phyloP scores from a whole-genome alignment of 768 basidiomycete species.

The Ramaria sp. region DNA sequence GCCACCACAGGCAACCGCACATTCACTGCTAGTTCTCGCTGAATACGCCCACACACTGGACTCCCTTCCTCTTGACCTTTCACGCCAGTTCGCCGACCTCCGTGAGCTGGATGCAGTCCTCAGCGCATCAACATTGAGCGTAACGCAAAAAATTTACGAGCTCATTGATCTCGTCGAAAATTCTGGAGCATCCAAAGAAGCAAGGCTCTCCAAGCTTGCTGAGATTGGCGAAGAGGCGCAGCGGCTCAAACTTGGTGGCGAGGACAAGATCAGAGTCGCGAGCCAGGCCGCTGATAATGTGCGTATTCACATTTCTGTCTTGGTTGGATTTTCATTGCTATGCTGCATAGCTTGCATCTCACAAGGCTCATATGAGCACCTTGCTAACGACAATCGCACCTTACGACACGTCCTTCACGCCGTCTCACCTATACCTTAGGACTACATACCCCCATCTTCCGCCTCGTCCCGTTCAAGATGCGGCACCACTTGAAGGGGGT shows the following conservation, averaged over 20 bases:
- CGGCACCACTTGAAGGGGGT: conserved; percentile 42
- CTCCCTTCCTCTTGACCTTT: conserved; percentile 87
- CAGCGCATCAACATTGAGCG: conserved; percentile 71
- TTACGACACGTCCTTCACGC: conserved; percentile 40
- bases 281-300: conserved; percentile 86
- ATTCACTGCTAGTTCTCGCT: conserved; percentile 58
- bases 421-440: conserved; percentile 42
- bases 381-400: conserved; percentile 46
- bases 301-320: conserved; percentile 43
- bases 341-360: neutral
- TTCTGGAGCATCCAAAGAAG: conserved; percentile 44
- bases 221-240: conserved; percentile 93
- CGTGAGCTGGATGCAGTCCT: conserved; percentile 98
- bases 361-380: conserved; percentile 20
- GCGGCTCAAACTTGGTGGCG: conserved; percentile 85
- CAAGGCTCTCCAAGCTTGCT: conserved; percentile 76
- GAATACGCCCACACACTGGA: conserved; percentile 91
- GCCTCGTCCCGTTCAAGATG: conserved; percentile 55
- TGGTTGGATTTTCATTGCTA: no score
- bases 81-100: conserved; percentile 88
- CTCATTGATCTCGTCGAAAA: conserved; percentile 73
- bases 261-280: conserved; percentile 96
- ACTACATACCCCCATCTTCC: conserved; percentile 74
- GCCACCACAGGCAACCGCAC: neutral
- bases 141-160: conserved; percentile 67